A percentile compares a stretch with the other conserved stretches of the same genome.
Evolutionary conservation across 495 filamentous ascomycete species (phyloP).

Genomic region (Hyaloscypha variabilis): DNA sequence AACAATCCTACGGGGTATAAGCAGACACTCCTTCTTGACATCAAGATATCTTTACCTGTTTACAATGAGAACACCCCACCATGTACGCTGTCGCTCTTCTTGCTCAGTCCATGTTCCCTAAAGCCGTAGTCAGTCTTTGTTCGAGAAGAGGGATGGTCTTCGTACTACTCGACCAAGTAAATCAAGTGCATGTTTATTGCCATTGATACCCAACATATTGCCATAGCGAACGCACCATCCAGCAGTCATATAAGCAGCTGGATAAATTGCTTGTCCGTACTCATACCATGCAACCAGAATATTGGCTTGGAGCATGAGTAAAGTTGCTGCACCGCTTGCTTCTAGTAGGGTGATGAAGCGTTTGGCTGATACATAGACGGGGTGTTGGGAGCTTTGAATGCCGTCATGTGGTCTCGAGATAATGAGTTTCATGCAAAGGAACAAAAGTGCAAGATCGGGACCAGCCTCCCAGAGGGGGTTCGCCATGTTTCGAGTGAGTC

Average conservation of each 20-base stretch:
- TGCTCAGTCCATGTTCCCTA: constrained; percentile 49
- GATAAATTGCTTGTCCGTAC: constrained; percentile 50
- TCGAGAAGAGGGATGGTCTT: neutral
- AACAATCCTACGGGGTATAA: constrained; percentile 35
- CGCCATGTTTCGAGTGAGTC: constrained; percentile 38
- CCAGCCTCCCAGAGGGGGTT: constrained; percentile 45
- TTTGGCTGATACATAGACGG: constrained; percentile 47
- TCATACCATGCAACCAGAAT: constrained; percentile 50
- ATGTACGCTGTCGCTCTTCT: constrained; percentile 50
- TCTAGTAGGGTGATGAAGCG: constrained; percentile 42
- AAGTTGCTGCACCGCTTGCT: constrained; percentile 39
- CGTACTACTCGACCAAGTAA: constrained; percentile 39
- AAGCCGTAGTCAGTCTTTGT: neutral
- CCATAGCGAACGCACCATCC: constrained; percentile 45
- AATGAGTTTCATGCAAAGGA: constrained; percentile 53
- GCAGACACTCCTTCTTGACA: neutral
- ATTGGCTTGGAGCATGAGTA: constrained; percentile 46
- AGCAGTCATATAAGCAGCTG: constrained; percentile 49
- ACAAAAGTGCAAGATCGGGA: constrained; percentile 50
- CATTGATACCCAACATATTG: constrained; percentile 50
- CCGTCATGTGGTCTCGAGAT: constrained; percentile 32
- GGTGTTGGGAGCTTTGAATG: constrained; percentile 33
- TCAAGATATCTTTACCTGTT: constrained; percentile 37
- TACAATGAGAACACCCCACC: constrained; percentile 55
- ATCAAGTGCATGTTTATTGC: constrained; percentile 31